Evolutionary conservation across 495 filamentous ascomycete genomes (phyloP), one percentile per base, ranked within the genome.

Genomic region (Penicillium turbatum): DNA sequence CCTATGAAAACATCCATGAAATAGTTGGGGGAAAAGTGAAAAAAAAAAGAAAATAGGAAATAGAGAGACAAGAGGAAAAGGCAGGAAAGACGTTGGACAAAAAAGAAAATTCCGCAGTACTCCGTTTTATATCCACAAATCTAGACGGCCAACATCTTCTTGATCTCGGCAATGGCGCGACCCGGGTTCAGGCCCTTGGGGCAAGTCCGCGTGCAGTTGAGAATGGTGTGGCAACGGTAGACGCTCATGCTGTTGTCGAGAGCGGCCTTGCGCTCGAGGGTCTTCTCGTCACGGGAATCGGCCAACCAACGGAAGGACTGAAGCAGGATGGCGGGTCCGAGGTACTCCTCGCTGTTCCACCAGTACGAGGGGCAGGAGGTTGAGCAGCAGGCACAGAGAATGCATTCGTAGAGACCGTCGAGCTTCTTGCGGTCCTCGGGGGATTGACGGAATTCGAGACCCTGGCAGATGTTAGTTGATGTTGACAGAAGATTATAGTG

Each of bases 301-400:
- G 85, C 86, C 55, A 98, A 74, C 93, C 93, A 98, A 54, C 93
- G 84, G 83, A 96, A 98, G 13, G 90, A 93, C 67, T 98, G 93
- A 48, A 98, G 79, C 39, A 98, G 86, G 54, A 98, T 88, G 53
- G 93, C 93, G 31, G 93, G 93, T 53, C 93, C 93, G 26, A 98
- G 88, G 61, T 97, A 98, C 70, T 97, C 91, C 73, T 96, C 90
- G 63, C 83, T 83, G 79, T 98, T 98, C 93, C 93, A 98, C 93
- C 93, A 98, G 82, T 98, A 98, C 7, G 88, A 93, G 2, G 93
- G 93, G 79, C 93, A 98, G 30, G 91, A 95, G 19, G 93, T 98
- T 56, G 87, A 91, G 85, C 93, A 98, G 85, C 93, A 98, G 59
- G 92, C 92, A 83, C 93, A 98, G 46, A 98, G 88, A 72, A 98